Evolutionary conservation across 2,329 filamentous ascomycete genomes (phyloP).

Genomic region (Alternaria consortialis): DNA sequence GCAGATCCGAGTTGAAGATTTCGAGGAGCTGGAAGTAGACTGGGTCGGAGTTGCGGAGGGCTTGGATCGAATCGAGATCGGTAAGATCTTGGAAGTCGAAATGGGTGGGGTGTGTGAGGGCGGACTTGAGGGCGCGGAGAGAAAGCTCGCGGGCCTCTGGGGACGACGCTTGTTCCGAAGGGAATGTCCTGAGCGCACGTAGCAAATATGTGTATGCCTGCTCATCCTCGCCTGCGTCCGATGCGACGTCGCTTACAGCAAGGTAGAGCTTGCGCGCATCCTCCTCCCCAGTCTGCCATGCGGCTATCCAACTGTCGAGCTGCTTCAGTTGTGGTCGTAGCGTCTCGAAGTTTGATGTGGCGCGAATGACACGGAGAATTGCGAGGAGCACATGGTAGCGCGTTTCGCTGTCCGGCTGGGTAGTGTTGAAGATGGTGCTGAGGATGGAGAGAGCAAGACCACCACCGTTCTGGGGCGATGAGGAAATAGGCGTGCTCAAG

Average conservation of each 20-base stretch:
- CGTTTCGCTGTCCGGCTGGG: slow-evolving; percentile 71
- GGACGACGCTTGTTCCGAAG: slow-evolving; percentile 64
- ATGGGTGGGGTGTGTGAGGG: slow-evolving; percentile 71
- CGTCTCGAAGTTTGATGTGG: slow-evolving; percentile 74
- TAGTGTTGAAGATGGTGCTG: slow-evolving; percentile 98
- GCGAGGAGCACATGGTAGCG: slow-evolving; percentile 91
- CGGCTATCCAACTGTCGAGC: slow-evolving; percentile 80
- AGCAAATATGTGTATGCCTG: slow-evolving; percentile 77
- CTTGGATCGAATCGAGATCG: slow-evolving; percentile 79
- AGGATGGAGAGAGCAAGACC: slow-evolving; percentile 89
- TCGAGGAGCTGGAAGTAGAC: slow-evolving; percentile 91
- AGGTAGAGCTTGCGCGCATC: slow-evolving; percentile 86
- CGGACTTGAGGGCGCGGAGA: slow-evolving; percentile 70
- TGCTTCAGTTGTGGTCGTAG: slow-evolving; percentile 84
- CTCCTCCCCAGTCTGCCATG: slow-evolving; percentile 84
- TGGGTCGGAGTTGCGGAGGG: slow-evolving; percentile 83
- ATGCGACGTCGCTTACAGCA: slow-evolving; percentile 81
- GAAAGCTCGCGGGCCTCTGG: slow-evolving; percentile 67
- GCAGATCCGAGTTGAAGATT: slow-evolving; percentile 91
- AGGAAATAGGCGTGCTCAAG: slow-evolving; percentile 82
- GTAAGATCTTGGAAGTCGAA: slow-evolving; percentile 79
- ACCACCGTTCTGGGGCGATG: slow-evolving; percentile 84
- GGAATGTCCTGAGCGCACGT: slow-evolving; percentile 80
- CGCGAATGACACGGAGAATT: slow-evolving; percentile 83
- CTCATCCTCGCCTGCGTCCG: slow-evolving; percentile 79